Evolutionary conservation across 352 stramenopile genomes (phyloP).

Genomic region (Phytophthora cajani): DNA sequence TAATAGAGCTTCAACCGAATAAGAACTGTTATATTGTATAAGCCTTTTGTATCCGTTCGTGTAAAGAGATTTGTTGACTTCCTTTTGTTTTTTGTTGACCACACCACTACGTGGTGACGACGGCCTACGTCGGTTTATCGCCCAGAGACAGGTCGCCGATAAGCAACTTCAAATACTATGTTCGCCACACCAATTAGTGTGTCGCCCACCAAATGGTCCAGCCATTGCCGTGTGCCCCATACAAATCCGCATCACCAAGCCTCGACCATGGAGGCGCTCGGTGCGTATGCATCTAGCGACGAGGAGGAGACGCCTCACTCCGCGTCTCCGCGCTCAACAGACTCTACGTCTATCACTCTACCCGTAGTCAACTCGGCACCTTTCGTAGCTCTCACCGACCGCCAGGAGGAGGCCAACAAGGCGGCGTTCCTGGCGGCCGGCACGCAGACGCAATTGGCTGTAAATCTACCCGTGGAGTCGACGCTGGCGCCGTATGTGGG

Average conservation of each 20-base stretch:
- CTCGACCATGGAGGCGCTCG: slow-evolving; percentile 52
- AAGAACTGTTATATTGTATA: background rate
- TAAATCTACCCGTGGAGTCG: slow-evolving; percentile 75
- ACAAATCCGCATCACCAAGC: background rate
- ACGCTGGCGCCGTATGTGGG: slow-evolving; percentile 66
- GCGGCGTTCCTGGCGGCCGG: slow-evolving; percentile 47
- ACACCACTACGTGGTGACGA: slow-evolving; percentile 10
- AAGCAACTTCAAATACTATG: slow-evolving; percentile 13
- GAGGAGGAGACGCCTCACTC: slow-evolving; percentile 32
- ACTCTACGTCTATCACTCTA: slow-evolving; percentile 28
- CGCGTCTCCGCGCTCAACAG: slow-evolving; percentile 11
- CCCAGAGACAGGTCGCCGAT: slow-evolving; percentile 7
- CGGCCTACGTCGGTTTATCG: background rate
- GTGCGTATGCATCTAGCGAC: slow-evolving; percentile 59
- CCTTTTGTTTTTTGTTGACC: background rate
- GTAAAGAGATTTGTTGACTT: background rate
- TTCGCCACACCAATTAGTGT: background rate
- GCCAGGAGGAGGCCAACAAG: slow-evolving; percentile 38
- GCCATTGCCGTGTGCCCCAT: background rate
- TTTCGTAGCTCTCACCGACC: slow-evolving; percentile 39
- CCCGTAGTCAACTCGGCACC: slow-evolving; percentile 67
- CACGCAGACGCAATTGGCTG: slow-evolving; percentile 48
- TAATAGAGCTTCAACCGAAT: background rate
- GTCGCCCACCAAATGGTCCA: background rate
- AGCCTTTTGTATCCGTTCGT: background rate